phyloP scores from a whole-genome alignment of 208 protist genomes.

The Leishmania turanica region DNA sequence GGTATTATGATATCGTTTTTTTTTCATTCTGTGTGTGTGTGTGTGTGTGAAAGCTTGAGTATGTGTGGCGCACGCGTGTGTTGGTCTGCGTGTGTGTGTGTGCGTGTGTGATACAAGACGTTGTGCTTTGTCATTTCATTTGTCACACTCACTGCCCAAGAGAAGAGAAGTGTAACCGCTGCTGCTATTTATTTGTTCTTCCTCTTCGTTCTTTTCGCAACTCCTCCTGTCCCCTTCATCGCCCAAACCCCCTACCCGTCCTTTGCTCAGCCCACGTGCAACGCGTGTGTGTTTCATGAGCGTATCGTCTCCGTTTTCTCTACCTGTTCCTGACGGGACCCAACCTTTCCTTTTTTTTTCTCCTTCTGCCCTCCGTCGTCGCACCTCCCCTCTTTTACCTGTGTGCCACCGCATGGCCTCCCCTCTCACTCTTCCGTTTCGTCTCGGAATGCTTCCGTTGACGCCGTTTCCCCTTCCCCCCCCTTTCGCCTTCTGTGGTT shows the following conservation, averaged over 20 bases:
- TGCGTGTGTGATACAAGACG: neutral
- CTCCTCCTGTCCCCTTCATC: neutral
- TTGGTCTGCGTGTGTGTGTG: neutral
- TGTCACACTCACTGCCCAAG: neutral
- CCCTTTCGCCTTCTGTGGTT: neutral
- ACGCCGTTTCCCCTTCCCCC: neutral
- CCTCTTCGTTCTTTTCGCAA: conserved; percentile 17
- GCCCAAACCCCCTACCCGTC: neutral
- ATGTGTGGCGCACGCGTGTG: neutral
- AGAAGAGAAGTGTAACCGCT: neutral
- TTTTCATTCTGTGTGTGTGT: neutral
- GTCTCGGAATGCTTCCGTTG: neutral
- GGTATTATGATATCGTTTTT: neutral
- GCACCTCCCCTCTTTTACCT: neutral
- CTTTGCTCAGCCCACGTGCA: neutral
- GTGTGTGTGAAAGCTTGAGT: neutral
- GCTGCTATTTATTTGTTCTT: neutral
- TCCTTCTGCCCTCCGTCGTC: neutral
- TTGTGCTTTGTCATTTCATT: neutral
- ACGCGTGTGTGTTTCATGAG: neutral
- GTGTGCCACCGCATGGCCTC: neutral
- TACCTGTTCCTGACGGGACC: neutral
- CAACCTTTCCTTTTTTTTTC: neutral
- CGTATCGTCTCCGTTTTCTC: neutral
- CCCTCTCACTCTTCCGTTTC: neutral